Evolutionary conservation across 2,329 filamentous ascomycete genomes (phyloP).

Genomic region (Penicillium griseofulvum): DNA sequence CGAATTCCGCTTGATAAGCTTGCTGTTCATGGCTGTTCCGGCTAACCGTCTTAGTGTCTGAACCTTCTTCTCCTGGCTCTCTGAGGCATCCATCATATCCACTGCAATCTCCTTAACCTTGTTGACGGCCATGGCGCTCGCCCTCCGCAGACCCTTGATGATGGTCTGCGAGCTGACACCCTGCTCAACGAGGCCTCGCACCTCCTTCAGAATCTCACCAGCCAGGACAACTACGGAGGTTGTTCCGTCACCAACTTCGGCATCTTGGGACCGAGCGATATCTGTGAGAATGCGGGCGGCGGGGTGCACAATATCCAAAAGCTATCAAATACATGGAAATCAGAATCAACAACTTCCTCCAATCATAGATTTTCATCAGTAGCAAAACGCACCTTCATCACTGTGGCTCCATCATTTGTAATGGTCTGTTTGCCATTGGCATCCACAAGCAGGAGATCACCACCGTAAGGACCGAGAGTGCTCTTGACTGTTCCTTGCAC

Average conservation of each 20-base stretch:
- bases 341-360: not conserved
- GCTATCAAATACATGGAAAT: constrained; percentile 49
- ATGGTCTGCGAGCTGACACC: constrained; percentile 97
- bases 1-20: constrained; percentile 96
- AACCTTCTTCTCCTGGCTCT: constrained; percentile 78
- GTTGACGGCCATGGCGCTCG: constrained; percentile 88
- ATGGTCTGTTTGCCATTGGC: constrained; percentile 95
- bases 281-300: constrained; percentile 96
- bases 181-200: constrained; percentile 93
- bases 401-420: constrained; percentile 97
- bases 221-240: constrained; percentile 96
- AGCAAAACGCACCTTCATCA: constrained; percentile 76
- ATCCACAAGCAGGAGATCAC: constrained; percentile 93
- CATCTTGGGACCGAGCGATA: constrained; percentile 97
- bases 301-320: constrained; percentile 97
- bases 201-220: constrained; percentile 96
- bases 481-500: constrained; percentile 95
- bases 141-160: constrained; percentile 89
- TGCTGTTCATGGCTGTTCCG: constrained; percentile 97
- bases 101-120: constrained; percentile 98
- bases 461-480: constrained; percentile 93
- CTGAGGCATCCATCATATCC: constrained; percentile 61
- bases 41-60: constrained; percentile 89
- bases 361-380: not conserved
- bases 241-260: constrained; percentile 96